Evolutionary conservation across 2,329 filamentous ascomycete genomes (phyloP).

Genomic region (Exophiala oligosperma): DNA sequence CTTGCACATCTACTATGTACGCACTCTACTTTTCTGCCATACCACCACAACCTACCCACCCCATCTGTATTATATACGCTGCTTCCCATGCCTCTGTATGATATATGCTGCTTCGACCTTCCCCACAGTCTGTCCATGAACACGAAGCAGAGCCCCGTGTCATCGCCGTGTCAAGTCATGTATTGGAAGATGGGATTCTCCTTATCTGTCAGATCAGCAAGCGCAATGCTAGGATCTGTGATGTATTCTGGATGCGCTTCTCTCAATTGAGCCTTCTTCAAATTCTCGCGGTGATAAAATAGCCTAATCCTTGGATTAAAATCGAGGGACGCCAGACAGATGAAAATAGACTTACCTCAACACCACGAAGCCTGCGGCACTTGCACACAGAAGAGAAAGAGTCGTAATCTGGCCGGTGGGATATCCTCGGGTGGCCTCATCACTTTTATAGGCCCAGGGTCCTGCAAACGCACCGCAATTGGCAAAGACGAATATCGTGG

Average conservation of each 20-base stretch:
- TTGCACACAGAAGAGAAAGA: conserved; percentile 7
- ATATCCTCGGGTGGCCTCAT: conserved; percentile 61
- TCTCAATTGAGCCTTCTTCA: conserved; percentile 10
- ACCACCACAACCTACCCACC: too few relatives aligned
- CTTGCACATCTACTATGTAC: too few relatives aligned
- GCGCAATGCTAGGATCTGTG: conserved; percentile 12
- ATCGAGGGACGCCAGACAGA: background rate
- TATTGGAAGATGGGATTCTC: conserved; percentile 12
- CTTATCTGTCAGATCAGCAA: conserved; percentile 11
- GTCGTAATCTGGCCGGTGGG: conserved; percentile 59
- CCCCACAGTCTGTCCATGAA: too few relatives aligned
- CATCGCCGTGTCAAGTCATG: background rate
- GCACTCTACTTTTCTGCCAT: too few relatives aligned
- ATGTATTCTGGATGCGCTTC: conserved; percentile 10
- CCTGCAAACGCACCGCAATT: conserved; percentile 10
- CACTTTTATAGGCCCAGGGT: conserved; percentile 66
- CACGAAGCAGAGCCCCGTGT: too few relatives aligned
- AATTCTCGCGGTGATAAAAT: conserved; percentile 8
- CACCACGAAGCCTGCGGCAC: conserved; percentile 4
- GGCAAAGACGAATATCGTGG: conserved; percentile 8
- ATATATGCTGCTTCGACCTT: too few relatives aligned
- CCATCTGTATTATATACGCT: too few relatives aligned
- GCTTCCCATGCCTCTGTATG: too few relatives aligned
- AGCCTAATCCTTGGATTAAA: conserved; percentile 1
- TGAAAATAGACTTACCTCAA: conserved; percentile 4